Conservation (phyloP, 2,329 filamentous ascomycete species). For the Nigrospora sphaerica region DNA sequence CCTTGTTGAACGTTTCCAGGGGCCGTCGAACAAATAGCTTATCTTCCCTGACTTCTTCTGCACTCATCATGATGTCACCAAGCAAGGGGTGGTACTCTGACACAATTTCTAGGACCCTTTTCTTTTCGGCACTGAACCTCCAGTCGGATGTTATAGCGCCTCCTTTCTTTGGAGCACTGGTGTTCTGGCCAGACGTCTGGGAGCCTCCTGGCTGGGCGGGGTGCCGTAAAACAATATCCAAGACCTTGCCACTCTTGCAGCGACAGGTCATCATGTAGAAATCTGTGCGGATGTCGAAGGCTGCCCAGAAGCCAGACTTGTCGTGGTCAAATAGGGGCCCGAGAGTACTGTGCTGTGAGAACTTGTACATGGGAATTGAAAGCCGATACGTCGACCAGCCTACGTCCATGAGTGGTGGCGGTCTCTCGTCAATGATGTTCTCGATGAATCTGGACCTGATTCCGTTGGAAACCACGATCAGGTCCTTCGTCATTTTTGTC, state of each 20-base stretch:
- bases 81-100: conserved; percentile 4
- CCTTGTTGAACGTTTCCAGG: conserved; percentile 1
- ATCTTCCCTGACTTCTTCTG: conserved; percentile 4
- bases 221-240: conserved; percentile 6
- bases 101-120: conserved; percentile 3
- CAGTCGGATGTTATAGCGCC: conserved; percentile 3
- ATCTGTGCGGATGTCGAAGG: conserved; percentile 2
- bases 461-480: conserved; percentile 23
- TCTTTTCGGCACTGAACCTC: conserved; percentile 3
- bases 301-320: conserved; percentile 4
- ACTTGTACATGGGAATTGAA: conserved; percentile 5
- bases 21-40: conserved; percentile 6
- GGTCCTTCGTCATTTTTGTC: conserved; percentile 8
- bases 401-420: not conserved
- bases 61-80: conserved; percentile 4
- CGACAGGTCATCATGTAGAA: conserved; percentile 7
- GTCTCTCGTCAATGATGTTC: conserved; percentile 1
- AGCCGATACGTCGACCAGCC: conserved; percentile 7
- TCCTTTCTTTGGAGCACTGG: not conserved
- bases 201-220: conserved; percentile 1
- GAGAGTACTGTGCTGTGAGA: conserved; percentile 1
- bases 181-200: not conserved
- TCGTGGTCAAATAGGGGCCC: conserved; percentile 1
- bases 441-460: conserved; percentile 3
- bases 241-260: not conserved